Conservation (phyloP, 805 yeast genomes). For the Saccharomycopsis vini region DNA sequence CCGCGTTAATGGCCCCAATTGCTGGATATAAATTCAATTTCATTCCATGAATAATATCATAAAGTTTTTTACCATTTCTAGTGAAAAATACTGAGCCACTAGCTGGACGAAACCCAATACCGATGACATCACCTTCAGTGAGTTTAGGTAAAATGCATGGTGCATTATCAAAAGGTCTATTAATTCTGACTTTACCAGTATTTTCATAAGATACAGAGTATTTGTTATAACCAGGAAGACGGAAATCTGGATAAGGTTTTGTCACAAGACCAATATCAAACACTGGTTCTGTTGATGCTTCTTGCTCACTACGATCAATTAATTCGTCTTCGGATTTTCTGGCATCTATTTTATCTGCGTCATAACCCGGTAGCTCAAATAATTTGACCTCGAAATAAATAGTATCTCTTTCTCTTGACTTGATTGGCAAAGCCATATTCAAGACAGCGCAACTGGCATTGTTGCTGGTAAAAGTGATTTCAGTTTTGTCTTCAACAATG, state of each 20-base stretch:
- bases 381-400: constrained; percentile 61
- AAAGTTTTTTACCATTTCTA: constrained; percentile 82
- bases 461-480: constrained; percentile 11
- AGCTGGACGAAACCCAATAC: constrained; percentile 78
- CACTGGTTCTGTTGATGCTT: constrained; percentile 31
- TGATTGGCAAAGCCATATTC: constrained; percentile 17
- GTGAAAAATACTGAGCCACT: constrained; percentile 89
- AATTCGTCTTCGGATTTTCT: background rate
- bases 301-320: constrained; percentile 6
- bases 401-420: constrained; percentile 29
- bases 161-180: constrained; percentile 43
- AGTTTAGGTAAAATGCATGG: constrained; percentile 34
- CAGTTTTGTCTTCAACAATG: constrained; percentile 19
- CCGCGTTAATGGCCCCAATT: constrained; percentile 69
- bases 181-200: constrained; percentile 59
- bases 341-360: background rate
- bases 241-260: constrained; percentile 65
- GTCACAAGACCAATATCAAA: constrained; percentile 62
- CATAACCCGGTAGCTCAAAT: constrained; percentile 29
- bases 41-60: constrained; percentile 71
- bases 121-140: constrained; percentile 83
- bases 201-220: constrained; percentile 69
- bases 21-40: constrained; percentile 58
- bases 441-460: constrained; percentile 12
- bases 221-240: constrained; percentile 64